A percentile compares a stretch with the other conserved stretches of the same genome.
Evolutionary conservation across 1,284 basidiomycete genomes (phyloP).

Genomic region (Fomitopsis palustris): DNA sequence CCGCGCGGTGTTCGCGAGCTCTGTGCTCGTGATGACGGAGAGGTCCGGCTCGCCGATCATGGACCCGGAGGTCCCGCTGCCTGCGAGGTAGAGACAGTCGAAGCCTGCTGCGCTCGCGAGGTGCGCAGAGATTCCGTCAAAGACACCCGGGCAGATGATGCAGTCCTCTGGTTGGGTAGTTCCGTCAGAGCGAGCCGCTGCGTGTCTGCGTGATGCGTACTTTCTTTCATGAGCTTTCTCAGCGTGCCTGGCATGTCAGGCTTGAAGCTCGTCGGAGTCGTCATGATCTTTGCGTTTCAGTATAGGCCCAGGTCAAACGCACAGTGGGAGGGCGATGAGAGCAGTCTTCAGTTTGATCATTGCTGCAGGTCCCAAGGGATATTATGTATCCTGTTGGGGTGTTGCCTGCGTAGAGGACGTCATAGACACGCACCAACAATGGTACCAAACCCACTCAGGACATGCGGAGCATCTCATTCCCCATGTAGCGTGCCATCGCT

Average conservation of each 20-base stretch:
- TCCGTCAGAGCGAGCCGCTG: no score
- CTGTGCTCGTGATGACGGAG: slow-evolving; percentile 22
- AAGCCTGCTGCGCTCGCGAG: slow-evolving; percentile 22
- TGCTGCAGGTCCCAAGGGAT: no score
- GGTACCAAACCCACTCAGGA: no score
- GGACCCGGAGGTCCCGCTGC: slow-evolving; percentile 25
- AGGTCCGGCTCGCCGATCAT: slow-evolving; percentile 25
- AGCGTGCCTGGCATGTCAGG: slow-evolving; percentile 19
- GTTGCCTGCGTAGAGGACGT: no score
- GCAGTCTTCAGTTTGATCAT: no score
- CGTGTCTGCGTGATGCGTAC: slow-evolving; percentile 7
- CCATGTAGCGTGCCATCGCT: no score
- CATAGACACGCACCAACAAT: no score
- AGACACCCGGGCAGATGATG: slow-evolving; percentile 23
- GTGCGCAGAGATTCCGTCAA: slow-evolving; percentile 26
- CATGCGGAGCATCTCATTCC: no score
- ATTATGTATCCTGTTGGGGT: no score
- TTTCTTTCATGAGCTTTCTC: slow-evolving; percentile 19
- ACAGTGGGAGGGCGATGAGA: no score
- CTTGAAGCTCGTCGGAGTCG: slow-evolving; percentile 16
- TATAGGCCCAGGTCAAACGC: no score
- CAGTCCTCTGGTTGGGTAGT: slow-evolving; percentile 15
- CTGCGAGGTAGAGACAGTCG: slow-evolving; percentile 24
- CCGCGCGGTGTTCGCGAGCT: slow-evolving; percentile 22
- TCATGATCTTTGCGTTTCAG: neutral